Evolutionary conservation across 768 basidiomycete species (phyloP).

Genomic region (Hygrophorus russula): DNA sequence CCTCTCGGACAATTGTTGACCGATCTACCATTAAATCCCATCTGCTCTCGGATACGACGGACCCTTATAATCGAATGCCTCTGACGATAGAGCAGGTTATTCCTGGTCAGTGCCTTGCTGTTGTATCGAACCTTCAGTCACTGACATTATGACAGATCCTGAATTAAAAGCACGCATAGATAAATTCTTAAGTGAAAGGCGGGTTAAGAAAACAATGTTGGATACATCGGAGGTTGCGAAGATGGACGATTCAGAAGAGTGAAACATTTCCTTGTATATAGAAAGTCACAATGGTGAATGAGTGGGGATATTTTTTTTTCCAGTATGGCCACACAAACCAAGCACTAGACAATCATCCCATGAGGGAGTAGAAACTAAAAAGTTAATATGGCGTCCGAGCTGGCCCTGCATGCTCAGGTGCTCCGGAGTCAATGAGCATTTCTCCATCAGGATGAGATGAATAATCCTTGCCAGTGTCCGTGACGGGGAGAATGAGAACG

Average conservation of each 20-base stretch:
- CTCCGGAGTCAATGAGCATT: background rate
- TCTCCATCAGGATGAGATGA: background rate
- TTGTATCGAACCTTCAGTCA: conserved; percentile 7
- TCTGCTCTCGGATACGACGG: conserved; percentile 79
- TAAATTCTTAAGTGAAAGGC: conserved; percentile 51
- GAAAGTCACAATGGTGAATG: background rate
- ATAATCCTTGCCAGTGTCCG: background rate
- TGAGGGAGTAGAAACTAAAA: too few species aligned
- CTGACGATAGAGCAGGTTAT: conserved; percentile 69
- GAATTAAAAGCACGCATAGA: conserved; percentile 72
- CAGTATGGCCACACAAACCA: too few species aligned
- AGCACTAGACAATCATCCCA: too few species aligned
- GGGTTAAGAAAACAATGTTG: conserved; percentile 22
- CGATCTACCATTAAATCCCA: conserved; percentile 92
- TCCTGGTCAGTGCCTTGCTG: conserved; percentile 39
- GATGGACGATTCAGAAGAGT: background rate
- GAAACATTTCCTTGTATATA: background rate
- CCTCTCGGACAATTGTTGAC: conserved; percentile 71
- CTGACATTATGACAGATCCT: conserved; percentile 27
- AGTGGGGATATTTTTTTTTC: too few species aligned
- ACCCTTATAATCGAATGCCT: conserved; percentile 92
- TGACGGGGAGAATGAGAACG: background rate
- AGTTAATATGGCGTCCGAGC: too few species aligned
- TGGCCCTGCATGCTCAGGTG: background rate
- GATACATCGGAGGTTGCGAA: background rate